phyloP scores from a whole-genome alignment of 2,329 filamentous ascomycete species.

The Colletotrichum sojae region DNA sequence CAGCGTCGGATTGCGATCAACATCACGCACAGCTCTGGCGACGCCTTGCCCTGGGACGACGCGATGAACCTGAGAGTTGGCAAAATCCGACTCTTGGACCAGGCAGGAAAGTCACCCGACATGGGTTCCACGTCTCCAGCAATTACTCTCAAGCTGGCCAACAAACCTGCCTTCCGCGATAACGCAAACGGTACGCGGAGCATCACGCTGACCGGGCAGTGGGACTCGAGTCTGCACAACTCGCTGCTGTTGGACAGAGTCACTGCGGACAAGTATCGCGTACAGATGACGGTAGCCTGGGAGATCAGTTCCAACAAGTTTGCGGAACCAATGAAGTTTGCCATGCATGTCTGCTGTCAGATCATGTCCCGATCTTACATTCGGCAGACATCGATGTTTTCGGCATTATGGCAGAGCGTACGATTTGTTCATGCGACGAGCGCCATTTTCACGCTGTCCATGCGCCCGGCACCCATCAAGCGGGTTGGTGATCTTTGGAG shows the following conservation, averaged over 20 bases:
- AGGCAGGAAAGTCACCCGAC: conserved; percentile 87
- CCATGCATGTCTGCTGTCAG: conserved; percentile 84
- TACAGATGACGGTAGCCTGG: conserved; percentile 90
- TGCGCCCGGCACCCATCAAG: conserved; percentile 92
- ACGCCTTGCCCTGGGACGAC: conserved; percentile 90
- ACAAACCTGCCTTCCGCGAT: conserved; percentile 83
- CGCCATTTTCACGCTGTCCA: conserved; percentile 86
- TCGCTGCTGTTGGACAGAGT: conserved; percentile 94
- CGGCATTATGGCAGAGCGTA: conserved; percentile 86
- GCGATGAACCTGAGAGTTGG: conserved; percentile 84
- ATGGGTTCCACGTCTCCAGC: conserved; percentile 80
- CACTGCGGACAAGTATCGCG: conserved; percentile 91
- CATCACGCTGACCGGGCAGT: conserved; percentile 90
- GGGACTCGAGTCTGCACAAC: conserved; percentile 94
- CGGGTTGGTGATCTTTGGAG: conserved; percentile 94
- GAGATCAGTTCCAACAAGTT: conserved; percentile 87
- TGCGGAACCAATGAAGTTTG: conserved; percentile 90
- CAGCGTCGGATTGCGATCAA: conserved; percentile 90
- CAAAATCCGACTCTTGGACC: conserved; percentile 85
- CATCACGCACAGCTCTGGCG: conserved; percentile 91
- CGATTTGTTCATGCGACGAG: conserved; percentile 90
- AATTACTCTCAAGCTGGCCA: conserved; percentile 82
- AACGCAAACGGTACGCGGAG: conserved; percentile 93
- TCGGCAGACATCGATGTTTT: conserved; percentile 88
- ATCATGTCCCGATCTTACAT: conserved; percentile 88